These are phyloP conservation scores for Bjerkandera adusta DNA, from an alignment of 1,284 basidiomycete species.

Conservation along the genomic window DNA sequence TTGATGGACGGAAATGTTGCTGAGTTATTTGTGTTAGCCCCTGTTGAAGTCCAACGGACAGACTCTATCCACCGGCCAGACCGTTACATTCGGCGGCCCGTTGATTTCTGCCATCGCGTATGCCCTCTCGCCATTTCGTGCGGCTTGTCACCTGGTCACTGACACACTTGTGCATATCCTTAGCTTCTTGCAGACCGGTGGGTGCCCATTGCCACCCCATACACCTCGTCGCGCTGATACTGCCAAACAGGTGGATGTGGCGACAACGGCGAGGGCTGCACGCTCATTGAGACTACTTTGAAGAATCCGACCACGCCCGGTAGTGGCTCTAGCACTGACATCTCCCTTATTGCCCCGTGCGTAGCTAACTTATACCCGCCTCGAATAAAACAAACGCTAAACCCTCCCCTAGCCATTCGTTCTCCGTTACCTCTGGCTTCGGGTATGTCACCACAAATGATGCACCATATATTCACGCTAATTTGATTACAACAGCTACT, in stretches of 20 bases:
- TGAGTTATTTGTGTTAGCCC: not conserved
- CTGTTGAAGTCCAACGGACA: not conserved
- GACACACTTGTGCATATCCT: not conserved
- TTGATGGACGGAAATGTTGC: not conserved
- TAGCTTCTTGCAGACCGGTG: constrained; percentile 4
- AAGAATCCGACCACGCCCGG: constrained; percentile 36
- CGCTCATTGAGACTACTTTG: constrained; percentile 42
- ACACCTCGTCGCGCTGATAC: not conserved
- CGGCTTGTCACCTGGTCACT: not conserved
- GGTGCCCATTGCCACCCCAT: too few species aligned
- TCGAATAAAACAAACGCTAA: not conserved
- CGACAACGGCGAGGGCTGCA: constrained; percentile 42
- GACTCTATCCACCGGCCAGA: not conserved
- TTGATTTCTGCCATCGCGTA: constrained; percentile 4
- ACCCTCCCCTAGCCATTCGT: constrained; percentile 26
- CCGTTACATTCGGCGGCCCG: not conserved
- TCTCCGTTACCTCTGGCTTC: constrained; percentile 31
- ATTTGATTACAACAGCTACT: constrained; percentile 9
- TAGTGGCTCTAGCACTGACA: constrained; percentile 39
- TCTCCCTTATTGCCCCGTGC: constrained; percentile 43
- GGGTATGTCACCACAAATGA: constrained; percentile 19
- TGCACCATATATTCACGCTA: not conserved
- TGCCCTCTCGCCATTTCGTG: not conserved
- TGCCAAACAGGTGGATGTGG: constrained; percentile 28
- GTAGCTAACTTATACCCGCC: constrained; percentile 14